Percentiles rank a stretch among this genome's conserved stretches.
phyloP scores from a whole-genome alignment of 208 protist species.

The Leishmania gerbilli region DNA sequence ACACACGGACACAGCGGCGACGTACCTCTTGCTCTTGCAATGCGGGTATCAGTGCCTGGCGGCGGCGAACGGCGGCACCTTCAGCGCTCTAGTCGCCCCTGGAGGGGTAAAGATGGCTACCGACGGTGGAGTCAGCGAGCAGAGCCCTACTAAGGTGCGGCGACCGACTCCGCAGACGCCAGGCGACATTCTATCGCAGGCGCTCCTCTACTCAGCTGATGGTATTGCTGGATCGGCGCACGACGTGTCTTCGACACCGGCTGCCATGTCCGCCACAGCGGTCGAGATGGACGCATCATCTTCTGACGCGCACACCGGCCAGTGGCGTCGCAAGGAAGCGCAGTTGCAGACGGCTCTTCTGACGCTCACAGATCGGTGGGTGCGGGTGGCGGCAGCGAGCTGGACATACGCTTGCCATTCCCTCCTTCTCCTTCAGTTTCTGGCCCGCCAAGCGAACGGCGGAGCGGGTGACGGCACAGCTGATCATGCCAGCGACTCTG shows the following conservation, averaged over 20 bases:
- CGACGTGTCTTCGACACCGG: neutral
- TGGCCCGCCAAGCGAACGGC: neutral
- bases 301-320: neutral
- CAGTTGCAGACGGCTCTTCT: slow-evolving; percentile 17
- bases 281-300: neutral
- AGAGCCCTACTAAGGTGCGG: neutral
- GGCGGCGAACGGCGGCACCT: neutral
- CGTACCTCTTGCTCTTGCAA: slow-evolving; percentile 16
- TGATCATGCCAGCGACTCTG: neutral
- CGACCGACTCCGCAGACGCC: slow-evolving; percentile 35
- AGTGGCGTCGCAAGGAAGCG: slow-evolving; percentile 3
- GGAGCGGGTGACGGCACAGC: neutral
- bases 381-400: slow-evolving; percentile 6
- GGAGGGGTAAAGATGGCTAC: neutral
- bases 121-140: neutral
- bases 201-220: slow-evolving; percentile 43
- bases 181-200: slow-evolving; percentile 42
- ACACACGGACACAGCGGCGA: slow-evolving; percentile 40
- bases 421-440: slow-evolving; percentile 15
- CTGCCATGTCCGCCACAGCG: neutral
- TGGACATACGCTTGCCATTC: slow-evolving; percentile 23
- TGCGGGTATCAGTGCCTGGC: slow-evolving; percentile 16
- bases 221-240: neutral
- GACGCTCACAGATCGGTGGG: slow-evolving; percentile 31
- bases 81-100: neutral